These are phyloP conservation scores for Collybiopsis luxurians DNA, from an alignment of 768 basidiomycete genomes.

Conservation along the genomic window DNA sequence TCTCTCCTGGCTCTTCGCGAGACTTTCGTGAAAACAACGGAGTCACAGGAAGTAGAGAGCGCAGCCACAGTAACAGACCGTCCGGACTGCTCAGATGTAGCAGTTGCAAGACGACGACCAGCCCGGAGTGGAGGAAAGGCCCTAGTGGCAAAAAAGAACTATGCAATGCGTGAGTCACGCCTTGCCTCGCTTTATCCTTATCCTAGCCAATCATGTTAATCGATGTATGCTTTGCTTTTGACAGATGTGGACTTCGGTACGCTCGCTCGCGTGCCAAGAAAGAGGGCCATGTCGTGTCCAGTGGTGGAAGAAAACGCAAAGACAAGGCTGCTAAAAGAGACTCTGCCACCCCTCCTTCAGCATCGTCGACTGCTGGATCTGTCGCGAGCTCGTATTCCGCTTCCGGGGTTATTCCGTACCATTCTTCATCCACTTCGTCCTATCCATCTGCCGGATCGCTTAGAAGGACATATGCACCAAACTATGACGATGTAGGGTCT, in stretches of 20 bases:
- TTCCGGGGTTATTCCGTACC: neutral
- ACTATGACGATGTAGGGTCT: constrained; percentile 44
- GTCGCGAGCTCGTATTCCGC: constrained; percentile 2
- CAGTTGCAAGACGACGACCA: constrained; percentile 77
- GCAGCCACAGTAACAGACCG: constrained; percentile 63
- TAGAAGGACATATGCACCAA: constrained; percentile 20
- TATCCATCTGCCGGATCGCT: constrained; percentile 25
- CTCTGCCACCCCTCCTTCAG: constrained; percentile 4
- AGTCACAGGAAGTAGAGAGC: constrained; percentile 22
- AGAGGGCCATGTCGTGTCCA: constrained; percentile 55
- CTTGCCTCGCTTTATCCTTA: neutral
- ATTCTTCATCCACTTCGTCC: constrained; percentile 30
- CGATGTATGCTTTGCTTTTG: constrained; percentile 11
- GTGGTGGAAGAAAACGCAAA: constrained; percentile 56
- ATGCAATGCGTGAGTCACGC: constrained; percentile 78
- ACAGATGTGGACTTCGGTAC: constrained; percentile 80
- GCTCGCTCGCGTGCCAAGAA: constrained; percentile 89
- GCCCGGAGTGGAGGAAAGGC: constrained; percentile 92
- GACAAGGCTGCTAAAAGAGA: constrained; percentile 41
- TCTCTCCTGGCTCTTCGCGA: constrained; percentile 16
- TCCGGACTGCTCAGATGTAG: constrained; percentile 70
- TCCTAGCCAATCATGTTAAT: constrained; percentile 9
- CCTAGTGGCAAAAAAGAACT: constrained; percentile 89
- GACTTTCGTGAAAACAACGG: neutral
- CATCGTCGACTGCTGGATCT: neutral